phyloP scores from a whole-genome alignment of 768 basidiomycete genomes.

The Psilocybe tampanensis region DNA sequence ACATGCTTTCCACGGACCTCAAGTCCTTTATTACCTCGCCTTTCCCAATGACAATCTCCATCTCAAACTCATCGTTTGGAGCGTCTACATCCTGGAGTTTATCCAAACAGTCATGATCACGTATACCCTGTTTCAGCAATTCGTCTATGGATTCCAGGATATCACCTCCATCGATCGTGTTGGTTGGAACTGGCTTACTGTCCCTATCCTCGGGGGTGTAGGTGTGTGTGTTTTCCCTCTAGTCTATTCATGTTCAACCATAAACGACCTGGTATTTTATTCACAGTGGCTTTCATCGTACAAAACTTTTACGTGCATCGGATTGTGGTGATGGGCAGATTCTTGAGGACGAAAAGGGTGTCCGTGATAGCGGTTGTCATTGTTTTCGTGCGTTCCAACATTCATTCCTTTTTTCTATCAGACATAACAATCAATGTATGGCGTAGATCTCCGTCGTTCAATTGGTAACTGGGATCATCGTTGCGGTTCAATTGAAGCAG shows the following conservation, averaged over 20 bases:
- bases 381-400: not conserved
- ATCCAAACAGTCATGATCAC: constrained; percentile 2
- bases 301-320: not conserved
- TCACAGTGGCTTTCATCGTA: not conserved
- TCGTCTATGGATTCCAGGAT: constrained; percentile 2
- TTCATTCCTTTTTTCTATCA: no score
- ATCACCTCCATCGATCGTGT: not conserved
- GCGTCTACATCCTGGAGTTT: constrained; percentile 1
- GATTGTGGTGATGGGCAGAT: not conserved
- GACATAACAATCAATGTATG: no score
- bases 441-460: not conserved
- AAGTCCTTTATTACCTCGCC: constrained; percentile 6
- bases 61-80: constrained; percentile 2
- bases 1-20: not conserved
- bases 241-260: not conserved
- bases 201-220: constrained; percentile 1
- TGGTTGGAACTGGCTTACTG: not conserved
- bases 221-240: not conserved
- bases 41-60: constrained; percentile 2
- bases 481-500: not conserved
- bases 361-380: not conserved
- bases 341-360: not conserved
- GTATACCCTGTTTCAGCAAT: not conserved
- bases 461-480: not conserved
- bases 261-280: not conserved